A percentile compares a stretch with the other conserved stretches of the same genome.
Evolutionary conservation across 228 moss, liverwort and hornwort genomes (phyloP).

Genomic region (Sphagnum fallax): DNA sequence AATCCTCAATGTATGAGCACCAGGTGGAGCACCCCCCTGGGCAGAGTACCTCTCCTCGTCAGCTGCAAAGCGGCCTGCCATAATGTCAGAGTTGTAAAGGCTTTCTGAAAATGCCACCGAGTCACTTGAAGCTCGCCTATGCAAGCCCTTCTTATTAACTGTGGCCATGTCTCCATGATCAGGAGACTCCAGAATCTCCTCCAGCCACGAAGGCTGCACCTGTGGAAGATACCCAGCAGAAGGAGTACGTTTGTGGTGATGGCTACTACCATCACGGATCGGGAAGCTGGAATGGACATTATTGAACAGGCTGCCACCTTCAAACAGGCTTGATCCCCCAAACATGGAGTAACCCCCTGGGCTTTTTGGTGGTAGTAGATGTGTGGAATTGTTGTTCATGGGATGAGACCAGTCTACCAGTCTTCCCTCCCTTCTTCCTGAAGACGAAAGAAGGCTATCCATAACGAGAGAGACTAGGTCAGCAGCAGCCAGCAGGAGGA

Average conservation of each 20-base stretch:
- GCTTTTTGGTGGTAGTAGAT: constrained; percentile 82
- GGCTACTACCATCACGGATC: constrained; percentile 36
- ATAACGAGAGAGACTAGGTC: no score
- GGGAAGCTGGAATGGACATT: constrained; percentile 48
- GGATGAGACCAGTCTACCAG: constrained; percentile 92
- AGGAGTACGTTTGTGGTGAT: constrained; percentile 58
- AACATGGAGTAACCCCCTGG: constrained; percentile 65
- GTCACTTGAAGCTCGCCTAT: constrained; percentile 86
- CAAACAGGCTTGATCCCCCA: constrained; percentile 57
- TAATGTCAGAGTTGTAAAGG: constrained; percentile 56
- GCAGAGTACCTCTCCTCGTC: constrained; percentile 44
- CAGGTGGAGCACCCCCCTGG: no score
- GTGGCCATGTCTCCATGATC: constrained; percentile 18
- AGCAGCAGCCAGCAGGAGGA: no score
- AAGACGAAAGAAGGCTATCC: neutral
- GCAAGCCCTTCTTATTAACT: constrained; percentile 51
- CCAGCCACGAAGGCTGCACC: constrained; percentile 63
- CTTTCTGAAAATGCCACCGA: constrained; percentile 80
- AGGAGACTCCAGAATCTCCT: constrained; percentile 62
- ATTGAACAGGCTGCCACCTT: constrained; percentile 11
- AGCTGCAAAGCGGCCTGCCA: constrained; percentile 64
- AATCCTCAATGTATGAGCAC: no score
- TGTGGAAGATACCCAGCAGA: constrained; percentile 66
- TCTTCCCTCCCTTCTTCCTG: constrained; percentile 40
- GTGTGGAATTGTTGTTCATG: constrained; percentile 66